phyloP scores from a whole-genome alignment of 352 stramenopile genomes.

The Aphanomyces astaci region DNA sequence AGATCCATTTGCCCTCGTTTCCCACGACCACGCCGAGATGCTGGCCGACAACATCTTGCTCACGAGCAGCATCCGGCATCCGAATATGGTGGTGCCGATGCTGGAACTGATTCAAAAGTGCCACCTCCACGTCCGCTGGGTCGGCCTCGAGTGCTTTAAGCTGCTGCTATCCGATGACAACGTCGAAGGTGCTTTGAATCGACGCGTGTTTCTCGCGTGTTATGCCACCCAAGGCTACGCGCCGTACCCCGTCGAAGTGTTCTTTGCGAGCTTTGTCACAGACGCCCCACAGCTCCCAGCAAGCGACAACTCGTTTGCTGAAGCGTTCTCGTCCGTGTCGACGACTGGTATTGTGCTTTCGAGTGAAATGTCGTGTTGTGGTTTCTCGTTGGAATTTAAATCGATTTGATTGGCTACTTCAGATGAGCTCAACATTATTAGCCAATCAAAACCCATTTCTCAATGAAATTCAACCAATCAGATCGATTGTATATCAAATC shows the following conservation, averaged over 20 bases:
- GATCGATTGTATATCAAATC: too few relatives aligned
- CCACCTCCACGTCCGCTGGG: conserved; percentile 49
- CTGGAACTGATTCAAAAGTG: conserved; percentile 46
- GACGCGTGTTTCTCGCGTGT: conserved; percentile 50
- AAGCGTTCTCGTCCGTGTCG: conserved; percentile 3
- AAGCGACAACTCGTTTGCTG: not conserved
- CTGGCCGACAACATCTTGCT: conserved; percentile 29
- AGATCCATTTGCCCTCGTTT: conserved; percentile 24
- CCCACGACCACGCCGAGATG: conserved; percentile 28
- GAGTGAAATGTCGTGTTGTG: not conserved
- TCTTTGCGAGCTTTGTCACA: conserved; percentile 13
- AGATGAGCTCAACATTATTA: too few relatives aligned
- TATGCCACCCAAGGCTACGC: conserved; percentile 13
- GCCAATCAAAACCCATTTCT: too few relatives aligned
- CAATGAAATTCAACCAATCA: too few relatives aligned
- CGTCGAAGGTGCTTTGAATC: conserved; percentile 59
- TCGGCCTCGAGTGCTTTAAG: conserved; percentile 54
- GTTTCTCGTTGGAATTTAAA: too few relatives aligned
- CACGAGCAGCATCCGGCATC: conserved; percentile 38
- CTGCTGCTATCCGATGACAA: conserved; percentile 57
- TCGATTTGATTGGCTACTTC: too few relatives aligned
- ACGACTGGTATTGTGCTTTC: not conserved
- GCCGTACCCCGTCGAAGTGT: conserved; percentile 12
- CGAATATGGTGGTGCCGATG: conserved; percentile 62
- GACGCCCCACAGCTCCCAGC: not conserved